Conservation (phyloP, 306 rosid species). For the Inga oerstediana region DNA sequence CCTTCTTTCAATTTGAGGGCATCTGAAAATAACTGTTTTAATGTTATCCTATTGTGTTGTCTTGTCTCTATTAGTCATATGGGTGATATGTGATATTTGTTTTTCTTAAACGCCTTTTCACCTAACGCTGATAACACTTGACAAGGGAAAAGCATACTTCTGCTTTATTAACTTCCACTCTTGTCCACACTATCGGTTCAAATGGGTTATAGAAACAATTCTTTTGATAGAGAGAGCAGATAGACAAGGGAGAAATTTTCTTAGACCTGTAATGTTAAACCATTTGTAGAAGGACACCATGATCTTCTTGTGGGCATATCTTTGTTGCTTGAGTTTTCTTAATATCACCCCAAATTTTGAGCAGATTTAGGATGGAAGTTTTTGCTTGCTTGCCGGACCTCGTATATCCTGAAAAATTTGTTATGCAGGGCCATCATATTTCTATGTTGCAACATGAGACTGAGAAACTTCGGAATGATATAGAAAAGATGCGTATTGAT, state of each 20-base stretch:
- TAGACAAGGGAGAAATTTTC: not conserved
- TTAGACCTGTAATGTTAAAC: not conserved
- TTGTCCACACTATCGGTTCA: not conserved
- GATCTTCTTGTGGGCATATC: not conserved
- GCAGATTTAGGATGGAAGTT: not conserved
- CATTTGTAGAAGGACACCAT: not conserved
- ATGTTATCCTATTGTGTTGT: not conserved
- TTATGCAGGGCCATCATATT: slow-evolving; percentile 86
- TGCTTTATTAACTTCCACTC: not conserved
- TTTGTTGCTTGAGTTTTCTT: not conserved
- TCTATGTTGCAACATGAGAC: slow-evolving; percentile 93
- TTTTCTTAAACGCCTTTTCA: not conserved
- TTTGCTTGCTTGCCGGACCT: not conserved
- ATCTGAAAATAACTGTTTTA: not conserved
- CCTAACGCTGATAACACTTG: not conserved
- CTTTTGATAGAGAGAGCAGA: not conserved
- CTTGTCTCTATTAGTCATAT: slow-evolving; percentile 12
- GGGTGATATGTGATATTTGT: not conserved
- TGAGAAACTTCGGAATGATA: slow-evolving; percentile 86
- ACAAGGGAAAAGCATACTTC: not conserved
- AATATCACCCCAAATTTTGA: not conserved
- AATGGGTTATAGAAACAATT: not conserved
- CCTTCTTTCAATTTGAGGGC: slow-evolving; percentile 7
- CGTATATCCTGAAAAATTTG: not conserved
- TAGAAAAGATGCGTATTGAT: slow-evolving; percentile 77